phyloP scores from a whole-genome alignment of 768 basidiomycete genomes.

The Agaricus blazei region DNA sequence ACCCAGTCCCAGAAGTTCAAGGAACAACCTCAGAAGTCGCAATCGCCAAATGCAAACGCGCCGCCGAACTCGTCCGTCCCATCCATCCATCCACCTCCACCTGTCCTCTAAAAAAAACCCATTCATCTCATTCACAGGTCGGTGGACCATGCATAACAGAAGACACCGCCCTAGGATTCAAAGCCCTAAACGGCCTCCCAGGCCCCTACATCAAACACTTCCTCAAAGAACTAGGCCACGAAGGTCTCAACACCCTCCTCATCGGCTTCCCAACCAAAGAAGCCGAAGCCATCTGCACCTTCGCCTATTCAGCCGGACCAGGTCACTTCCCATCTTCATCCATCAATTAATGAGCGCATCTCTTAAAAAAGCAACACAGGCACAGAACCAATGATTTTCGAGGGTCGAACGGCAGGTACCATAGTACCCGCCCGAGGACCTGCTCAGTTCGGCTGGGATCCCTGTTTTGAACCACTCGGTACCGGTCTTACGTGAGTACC shows the following conservation, averaged over 20 bases:
- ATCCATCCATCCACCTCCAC: background rate
- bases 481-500: slow-evolving; percentile 67
- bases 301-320: slow-evolving; percentile 88
- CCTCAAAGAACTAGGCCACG: slow-evolving; percentile 74
- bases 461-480: slow-evolving; percentile 75
- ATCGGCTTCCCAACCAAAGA: slow-evolving; percentile 67
- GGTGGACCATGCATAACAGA: slow-evolving; percentile 64
- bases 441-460: slow-evolving; percentile 85
- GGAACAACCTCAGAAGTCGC: slow-evolving; percentile 91
- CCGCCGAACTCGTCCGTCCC: slow-evolving; percentile 68
- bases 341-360: too few species aligned
- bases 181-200: slow-evolving; percentile 85
- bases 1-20: slow-evolving; percentile 87
- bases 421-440: slow-evolving; percentile 86
- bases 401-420: slow-evolving; percentile 83
- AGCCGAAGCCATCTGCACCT: slow-evolving; percentile 93
- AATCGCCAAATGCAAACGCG: slow-evolving; percentile 76
- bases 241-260: slow-evolving; percentile 85
- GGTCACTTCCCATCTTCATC: slow-evolving; percentile 22
- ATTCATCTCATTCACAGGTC: slow-evolving; percentile 23
- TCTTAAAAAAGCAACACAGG: slow-evolving; percentile 18
- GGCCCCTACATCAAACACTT: slow-evolving; percentile 98
- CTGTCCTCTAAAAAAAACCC: background rate
- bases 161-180: slow-evolving; percentile 92
- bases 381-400: slow-evolving; percentile 65